phyloP scores from a whole-genome alignment of 495 filamentous ascomycete species.

The Platismatia glauca region DNA sequence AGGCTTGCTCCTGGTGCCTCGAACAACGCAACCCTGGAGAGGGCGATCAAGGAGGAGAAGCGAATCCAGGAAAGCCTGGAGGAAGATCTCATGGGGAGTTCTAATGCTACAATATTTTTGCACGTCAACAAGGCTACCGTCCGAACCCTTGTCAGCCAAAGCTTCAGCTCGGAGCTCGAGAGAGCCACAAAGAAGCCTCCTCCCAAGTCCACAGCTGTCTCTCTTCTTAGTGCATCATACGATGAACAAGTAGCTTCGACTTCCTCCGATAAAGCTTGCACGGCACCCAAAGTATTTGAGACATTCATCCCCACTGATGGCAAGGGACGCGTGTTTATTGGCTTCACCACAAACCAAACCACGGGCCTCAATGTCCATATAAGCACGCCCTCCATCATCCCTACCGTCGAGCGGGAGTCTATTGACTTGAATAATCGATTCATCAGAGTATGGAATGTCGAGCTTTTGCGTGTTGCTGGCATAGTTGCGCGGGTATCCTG shows the following conservation, averaged over 20 bases:
- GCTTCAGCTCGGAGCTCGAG: conserved; percentile 79
- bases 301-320: conserved; percentile 79
- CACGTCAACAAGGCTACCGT: conserved; percentile 77
- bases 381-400: conserved; percentile 96
- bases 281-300: conserved; percentile 69
- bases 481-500: conserved; percentile 85
- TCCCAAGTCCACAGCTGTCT: conserved; percentile 72
- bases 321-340: conserved; percentile 86
- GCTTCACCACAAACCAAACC: conserved; percentile 94
- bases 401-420: conserved; percentile 95
- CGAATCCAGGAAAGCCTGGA: conserved; percentile 45
- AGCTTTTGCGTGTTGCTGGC: conserved; percentile 84
- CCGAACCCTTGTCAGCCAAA: conserved; percentile 54
- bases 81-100: conserved; percentile 57
- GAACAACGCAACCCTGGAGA: conserved; percentile 33
- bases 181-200: conserved; percentile 95
- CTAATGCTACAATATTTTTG: conserved; percentile 72
- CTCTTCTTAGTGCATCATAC: conserved; percentile 82
- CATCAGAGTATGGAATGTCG: conserved; percentile 92
- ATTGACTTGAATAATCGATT: conserved; percentile 93
- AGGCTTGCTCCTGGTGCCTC: conserved; percentile 48
- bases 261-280: conserved; percentile 44
- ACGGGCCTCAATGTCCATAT: conserved; percentile 91
- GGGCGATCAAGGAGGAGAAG: conserved; percentile 44
- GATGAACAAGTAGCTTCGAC: conserved; percentile 59